phyloP scores from a whole-genome alignment of 1,284 basidiomycete genomes.

The Ganoderma resinaceum region DNA sequence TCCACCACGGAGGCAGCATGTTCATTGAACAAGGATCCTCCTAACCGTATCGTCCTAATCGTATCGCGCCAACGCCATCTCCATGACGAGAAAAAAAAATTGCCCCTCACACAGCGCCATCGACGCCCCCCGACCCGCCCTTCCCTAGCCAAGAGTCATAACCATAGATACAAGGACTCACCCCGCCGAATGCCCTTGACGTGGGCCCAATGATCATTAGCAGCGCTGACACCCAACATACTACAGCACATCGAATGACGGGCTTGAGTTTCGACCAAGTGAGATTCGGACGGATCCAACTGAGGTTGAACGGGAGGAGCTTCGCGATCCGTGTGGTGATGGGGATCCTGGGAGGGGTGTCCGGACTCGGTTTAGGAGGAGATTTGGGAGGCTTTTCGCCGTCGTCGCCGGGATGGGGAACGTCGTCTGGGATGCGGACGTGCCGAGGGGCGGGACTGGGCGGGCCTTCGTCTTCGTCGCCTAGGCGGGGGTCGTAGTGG shows the following conservation, averaged over 20 bases:
- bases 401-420: constrained; percentile 12
- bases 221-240: constrained; percentile 69
- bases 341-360: neutral
- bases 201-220: constrained; percentile 67
- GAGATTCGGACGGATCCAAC: constrained; percentile 66
- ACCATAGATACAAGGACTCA: constrained; percentile 35
- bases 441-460: constrained; percentile 29
- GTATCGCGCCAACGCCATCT: no score
- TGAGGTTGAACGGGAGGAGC: constrained; percentile 39
- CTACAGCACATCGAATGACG: constrained; percentile 66
- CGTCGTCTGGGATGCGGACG: constrained; percentile 29
- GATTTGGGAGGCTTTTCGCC: constrained; percentile 4
- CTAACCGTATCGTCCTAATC: no score
- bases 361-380: neutral
- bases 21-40: no score
- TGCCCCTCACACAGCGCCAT: no score
- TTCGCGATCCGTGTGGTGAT: constrained; percentile 11
- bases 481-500: constrained; percentile 38
- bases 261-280: constrained; percentile 70
- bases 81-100: no score
- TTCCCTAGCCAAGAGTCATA: no score
- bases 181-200: constrained; percentile 65
- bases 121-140: no score
- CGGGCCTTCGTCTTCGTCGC: constrained; percentile 34
- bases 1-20: no score